A percentile compares a stretch with the other conserved stretches of the same genome.
Conservation (phyloP, 352 stramenopile species). For the Phytophthora litchii region DNA sequence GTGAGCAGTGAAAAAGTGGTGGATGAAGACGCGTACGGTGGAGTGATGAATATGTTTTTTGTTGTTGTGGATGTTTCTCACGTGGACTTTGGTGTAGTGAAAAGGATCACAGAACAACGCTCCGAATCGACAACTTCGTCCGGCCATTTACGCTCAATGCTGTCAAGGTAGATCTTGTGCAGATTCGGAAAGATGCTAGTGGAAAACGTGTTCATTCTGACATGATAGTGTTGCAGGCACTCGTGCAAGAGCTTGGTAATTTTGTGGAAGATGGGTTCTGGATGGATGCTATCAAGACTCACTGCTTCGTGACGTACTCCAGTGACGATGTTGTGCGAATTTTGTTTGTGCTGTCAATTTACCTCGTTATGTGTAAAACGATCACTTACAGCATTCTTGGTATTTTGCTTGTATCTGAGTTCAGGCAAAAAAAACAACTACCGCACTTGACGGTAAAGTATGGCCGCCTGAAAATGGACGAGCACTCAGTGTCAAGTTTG, state of each 20-base stretch:
- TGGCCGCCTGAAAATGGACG: conserved; percentile 74
- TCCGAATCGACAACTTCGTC: conserved; percentile 79
- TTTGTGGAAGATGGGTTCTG: conserved; percentile 84
- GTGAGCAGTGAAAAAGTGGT: conserved; percentile 8
- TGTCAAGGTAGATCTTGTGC: conserved; percentile 55
- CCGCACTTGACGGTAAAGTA: conserved; percentile 53
- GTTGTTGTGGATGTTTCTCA: conserved; percentile 1
- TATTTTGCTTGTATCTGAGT: background rate
- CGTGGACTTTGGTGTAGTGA: conserved; percentile 10
- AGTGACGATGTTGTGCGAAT: conserved; percentile 48
- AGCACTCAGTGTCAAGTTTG: conserved; percentile 45
- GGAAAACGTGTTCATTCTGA: background rate
- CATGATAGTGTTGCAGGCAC: conserved; percentile 31
- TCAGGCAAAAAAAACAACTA: conserved; percentile 56
- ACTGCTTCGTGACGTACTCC: conserved; percentile 84
- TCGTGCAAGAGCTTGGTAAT: conserved; percentile 56
- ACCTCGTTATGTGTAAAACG: background rate
- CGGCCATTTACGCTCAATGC: conserved; percentile 78
- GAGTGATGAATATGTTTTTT: background rate
- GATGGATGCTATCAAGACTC: conserved; percentile 90
- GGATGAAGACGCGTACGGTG: conserved; percentile 17
- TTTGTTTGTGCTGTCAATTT: background rate
- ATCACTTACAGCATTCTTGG: background rate
- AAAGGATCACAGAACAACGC: conserved; percentile 17
- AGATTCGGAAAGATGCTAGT: background rate